Evolutionary conservation across 352 stramenopile genomes (phyloP), one percentile per base, ranked within the genome.

Genomic region (Globisporangium rhizosaccharum): DNA sequence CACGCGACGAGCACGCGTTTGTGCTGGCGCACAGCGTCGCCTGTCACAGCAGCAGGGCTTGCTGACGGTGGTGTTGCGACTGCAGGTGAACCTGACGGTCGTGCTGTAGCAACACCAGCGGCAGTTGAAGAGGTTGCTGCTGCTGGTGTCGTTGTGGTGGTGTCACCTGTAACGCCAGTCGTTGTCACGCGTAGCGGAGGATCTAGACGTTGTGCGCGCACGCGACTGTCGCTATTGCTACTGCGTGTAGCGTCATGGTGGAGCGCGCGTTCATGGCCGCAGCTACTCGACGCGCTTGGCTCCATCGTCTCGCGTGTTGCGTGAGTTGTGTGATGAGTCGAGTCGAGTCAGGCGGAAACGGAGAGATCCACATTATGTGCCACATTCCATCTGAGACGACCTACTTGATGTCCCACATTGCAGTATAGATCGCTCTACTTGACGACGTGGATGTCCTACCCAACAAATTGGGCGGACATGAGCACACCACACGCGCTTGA

Each of bases 1-100:
- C 78, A 88, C 46, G 52, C 62, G 14, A 59, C 25, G 18, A 73
- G 59, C 46, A 28, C 14, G 3, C 52, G 59, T 44, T 51, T 59
- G 2, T 25, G 10, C 25, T 37, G 37, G 2, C 60, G 60, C 10
- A n/a, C 23, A 3, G 23, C 15, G 14, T 65, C 41, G 9, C 25
- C n/a, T 45, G 23, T 7, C 36, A 53, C 8, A 36, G 25, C 14
- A 17, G 48, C 20, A 26, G 20, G 7, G 42, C 4, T 17, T 26
- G 51, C n/a, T 2, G 56, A 9, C 14, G 42, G 28, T 15, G 17
- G 10, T 25, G 28, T 2, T 30, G 3, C n/a, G 17, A 11, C 15
- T 3, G 44, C 15, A 25, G 17, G 18, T 2, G 44, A 25, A 12
- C 8, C 8, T 0, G 44, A 49, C 17, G 44, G 18, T n/a, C 44